These are phyloP conservation scores for Botrytis fragariae DNA, from an alignment of 2,329 filamentous ascomycete species.

Conservation along the genomic window DNA sequence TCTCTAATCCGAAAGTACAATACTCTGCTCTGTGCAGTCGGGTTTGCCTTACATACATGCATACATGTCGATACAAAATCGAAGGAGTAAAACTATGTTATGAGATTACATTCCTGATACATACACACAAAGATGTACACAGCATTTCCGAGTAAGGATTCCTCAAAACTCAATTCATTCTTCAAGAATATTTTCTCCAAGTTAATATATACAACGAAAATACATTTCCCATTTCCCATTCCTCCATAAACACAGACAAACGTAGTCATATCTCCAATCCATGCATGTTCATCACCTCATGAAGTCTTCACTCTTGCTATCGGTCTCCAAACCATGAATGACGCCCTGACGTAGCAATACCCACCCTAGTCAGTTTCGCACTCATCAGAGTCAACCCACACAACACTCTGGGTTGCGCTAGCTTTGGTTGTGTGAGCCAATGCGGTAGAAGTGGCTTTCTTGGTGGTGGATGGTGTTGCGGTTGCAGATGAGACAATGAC, in stretches of 20 bases:
- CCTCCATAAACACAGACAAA: background rate
- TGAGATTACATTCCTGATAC: no score
- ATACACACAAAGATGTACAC: no score
- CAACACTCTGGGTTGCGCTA: background rate
- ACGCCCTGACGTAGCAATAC: background rate
- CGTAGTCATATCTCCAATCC: background rate
- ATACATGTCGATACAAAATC: no score
- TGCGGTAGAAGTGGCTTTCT: background rate
- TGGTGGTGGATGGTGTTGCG: background rate
- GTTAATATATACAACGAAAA: background rate
- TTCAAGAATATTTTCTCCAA: background rate
- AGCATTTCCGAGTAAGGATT: no score
- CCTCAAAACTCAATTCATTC: background rate
- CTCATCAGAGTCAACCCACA: slow-evolving; percentile 9
- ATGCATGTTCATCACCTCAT: background rate
- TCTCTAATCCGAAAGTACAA: no score
- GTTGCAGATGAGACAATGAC: no score
- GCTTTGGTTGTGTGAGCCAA: background rate
- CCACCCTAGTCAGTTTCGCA: background rate
- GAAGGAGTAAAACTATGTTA: no score
- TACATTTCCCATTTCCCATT: background rate
- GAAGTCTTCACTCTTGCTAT: background rate
- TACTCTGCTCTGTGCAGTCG: no score
- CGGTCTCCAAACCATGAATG: background rate
- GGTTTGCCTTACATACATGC: no score